Base-by-base conservation (phyloP, 2,329 filamentous ascomycete genomes). In the Meredithiella fracta region DNA sequence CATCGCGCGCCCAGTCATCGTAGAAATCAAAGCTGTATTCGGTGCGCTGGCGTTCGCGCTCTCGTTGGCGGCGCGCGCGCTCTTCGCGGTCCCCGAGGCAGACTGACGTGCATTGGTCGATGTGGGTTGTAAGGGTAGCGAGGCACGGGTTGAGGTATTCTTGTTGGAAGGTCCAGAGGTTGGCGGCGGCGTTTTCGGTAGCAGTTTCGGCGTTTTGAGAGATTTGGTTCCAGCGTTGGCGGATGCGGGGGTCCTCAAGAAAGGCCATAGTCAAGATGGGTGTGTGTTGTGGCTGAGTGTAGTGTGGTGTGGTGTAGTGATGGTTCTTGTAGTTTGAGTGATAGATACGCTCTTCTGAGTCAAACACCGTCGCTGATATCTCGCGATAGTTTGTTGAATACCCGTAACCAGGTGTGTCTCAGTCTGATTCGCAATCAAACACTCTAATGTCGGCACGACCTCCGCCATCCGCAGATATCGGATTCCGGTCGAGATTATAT, bases 11-110 rank as follows among this genome's bases (percentile, higher is more conserved):
- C 91, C 91, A 97, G 68, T 96, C 91, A 68, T 96, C 91, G 71
- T 97, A 97, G 67, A 97, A 97, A 67, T 96, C 91, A 66, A 97
- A 97, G 64, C 80, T 90, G 63, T 85, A 79, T 68, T 96, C 90
- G 26, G 89, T 85, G 53, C 80, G 69, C 23, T 72, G 70, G 7
- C 76, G 72, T 20, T 77, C 76, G 47, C 84, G 78, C 63, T 88
- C 81, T 59, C 83, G 74, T 49, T 73, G 70, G 57, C 86, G 80
- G 29, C 86, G 80, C 51, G 80, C 72, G 58, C 85, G 81, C 65
- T 91, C 86, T 62, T 90, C 85, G 55, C 79, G 79, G 64, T 80
- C 80, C 55, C 86, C 84, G 37, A 82, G 68, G 61, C 87, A 87
- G 55, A 82, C 79, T 11, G 80, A 74, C 47, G 83, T 81, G 62